Evolutionary conservation across 257 asterid species (phyloP).

Genomic region (Nyctanthes arbortristis): DNA sequence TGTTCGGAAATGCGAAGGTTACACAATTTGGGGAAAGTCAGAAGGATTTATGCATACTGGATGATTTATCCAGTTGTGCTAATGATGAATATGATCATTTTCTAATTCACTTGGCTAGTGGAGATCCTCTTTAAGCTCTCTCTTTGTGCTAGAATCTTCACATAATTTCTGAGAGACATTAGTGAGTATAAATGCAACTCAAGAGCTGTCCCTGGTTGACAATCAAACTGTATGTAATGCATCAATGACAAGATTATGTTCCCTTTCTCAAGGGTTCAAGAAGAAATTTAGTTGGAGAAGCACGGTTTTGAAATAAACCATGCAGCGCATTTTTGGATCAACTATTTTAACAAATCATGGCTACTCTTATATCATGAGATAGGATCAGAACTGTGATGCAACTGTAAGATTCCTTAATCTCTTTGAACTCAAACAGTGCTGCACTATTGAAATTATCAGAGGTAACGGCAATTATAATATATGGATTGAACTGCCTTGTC

Average conservation of each 20-base stretch:
- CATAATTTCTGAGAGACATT: not conserved
- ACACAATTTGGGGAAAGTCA: not conserved
- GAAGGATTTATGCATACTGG: not conserved
- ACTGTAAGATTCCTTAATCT: not conserved
- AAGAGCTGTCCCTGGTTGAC: not conserved
- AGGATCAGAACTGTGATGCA: not conserved
- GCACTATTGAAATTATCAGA: not conserved
- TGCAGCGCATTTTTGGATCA: no score
- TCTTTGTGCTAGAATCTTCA: not conserved
- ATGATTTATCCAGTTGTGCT: not conserved
- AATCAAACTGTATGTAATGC: not conserved
- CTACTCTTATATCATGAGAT: not conserved
- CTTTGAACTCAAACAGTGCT: not conserved
- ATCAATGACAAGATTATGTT: not conserved
- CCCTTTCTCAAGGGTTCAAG: not conserved
- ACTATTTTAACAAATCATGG: not conserved
- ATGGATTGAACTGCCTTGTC: not conserved
- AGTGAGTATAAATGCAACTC: not conserved
- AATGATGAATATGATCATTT: not conserved
- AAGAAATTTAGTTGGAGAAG: no score
- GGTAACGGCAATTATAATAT: not conserved
- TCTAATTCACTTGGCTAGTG: no score
- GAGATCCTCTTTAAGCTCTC: no score
- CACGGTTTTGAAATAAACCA: no score
- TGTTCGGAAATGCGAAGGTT: not conserved